Percentiles rank a stretch among this genome's conserved stretches.
phyloP scores from a whole-genome alignment of 352 stramenopile species.

The Phytophthora nicotianae region DNA sequence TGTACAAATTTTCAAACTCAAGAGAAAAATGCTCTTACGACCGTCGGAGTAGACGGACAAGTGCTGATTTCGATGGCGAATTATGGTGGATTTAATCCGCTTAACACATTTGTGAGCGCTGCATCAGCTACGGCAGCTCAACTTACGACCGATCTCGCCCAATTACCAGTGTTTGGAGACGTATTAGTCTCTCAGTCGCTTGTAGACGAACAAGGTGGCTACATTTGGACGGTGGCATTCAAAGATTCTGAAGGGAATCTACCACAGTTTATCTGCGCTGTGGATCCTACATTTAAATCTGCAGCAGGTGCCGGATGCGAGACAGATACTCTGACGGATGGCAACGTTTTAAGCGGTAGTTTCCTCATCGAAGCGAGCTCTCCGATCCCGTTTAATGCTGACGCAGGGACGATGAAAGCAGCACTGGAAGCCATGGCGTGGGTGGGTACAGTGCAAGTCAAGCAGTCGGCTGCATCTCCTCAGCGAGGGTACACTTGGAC shows the following conservation, averaged over 20 bases:
- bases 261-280: slow-evolving; percentile 75
- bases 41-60: slow-evolving; percentile 1
- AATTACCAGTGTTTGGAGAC: slow-evolving; percentile 62
- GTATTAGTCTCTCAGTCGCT: slow-evolving; percentile 72
- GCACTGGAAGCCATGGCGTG: slow-evolving; percentile 66
- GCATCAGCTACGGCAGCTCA: slow-evolving; percentile 44
- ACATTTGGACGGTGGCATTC: slow-evolving; percentile 80
- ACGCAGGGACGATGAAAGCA: slow-evolving; percentile 47
- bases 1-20: slow-evolving; percentile 55
- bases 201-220: slow-evolving; percentile 67
- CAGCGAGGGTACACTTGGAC: slow-evolving; percentile 79
- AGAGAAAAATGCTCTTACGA: slow-evolving; percentile 67
- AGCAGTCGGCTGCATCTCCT: slow-evolving; percentile 44
- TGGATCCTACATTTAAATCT: slow-evolving; percentile 44
- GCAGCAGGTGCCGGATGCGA: slow-evolving; percentile 44
- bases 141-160: slow-evolving; percentile 52
- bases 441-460: slow-evolving; percentile 69
- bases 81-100: slow-evolving; percentile 46
- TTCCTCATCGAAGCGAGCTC: slow-evolving; percentile 72
- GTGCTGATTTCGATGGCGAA: slow-evolving; percentile 48
- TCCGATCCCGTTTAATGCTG: slow-evolving; percentile 65
- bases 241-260: slow-evolving; percentile 67
- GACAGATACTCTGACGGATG: slow-evolving; percentile 69
- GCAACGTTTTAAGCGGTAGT: slow-evolving; percentile 69
- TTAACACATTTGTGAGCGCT: slow-evolving; percentile 60